Evolutionary conservation across 164 flowering plant species (phyloP), one percentile per base, ranked within the genome.

Genomic region (Nymphaea colorata): DNA sequence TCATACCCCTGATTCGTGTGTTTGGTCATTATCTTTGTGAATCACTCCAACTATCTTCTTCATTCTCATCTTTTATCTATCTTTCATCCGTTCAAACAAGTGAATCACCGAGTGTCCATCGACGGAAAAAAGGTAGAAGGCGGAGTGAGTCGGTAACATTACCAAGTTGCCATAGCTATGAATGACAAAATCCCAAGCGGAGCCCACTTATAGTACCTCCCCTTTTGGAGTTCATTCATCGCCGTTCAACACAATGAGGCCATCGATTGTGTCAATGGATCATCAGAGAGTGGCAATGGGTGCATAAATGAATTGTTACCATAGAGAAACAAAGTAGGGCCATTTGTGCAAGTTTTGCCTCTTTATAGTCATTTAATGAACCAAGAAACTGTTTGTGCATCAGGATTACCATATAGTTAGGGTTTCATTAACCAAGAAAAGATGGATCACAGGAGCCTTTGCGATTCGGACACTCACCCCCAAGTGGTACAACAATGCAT

Each of bases 321-420:
- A 53, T 93, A 90, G 79, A 84, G 84, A 69, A 88, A 84, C 59
- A 90, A 86, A 67, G 72, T 90, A 75, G 90, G 79, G 42, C 96
- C 96, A 17, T 90, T 90, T 78, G 62, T 84, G 76, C 91, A 83
- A 69, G 74, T 90, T 74, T 67, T 90, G 60, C 96, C 93, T 0
- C 72, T 71, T 17, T 87, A 87, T 75, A 77, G 75, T 78, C 76
- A 86, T 71, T 91, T 90, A 74, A 65, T 90, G 41, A 84, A 77
- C 79, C 96, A 90, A 90, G 96, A 90, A 76, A 90, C 87, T 66
- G 75, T 85, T 59, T 80, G 85, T n/a, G 78, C 82, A 12, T 78
- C 91, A 43, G 82, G 79, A 59, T 57, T 79, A 72, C 67, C 77
- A 66, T 69, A 80, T 41, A 81, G 76, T 73, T 79, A 83, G 74